Percentiles rank a stretch among this genome's conserved stretches.
These are phyloP conservation scores for Dioscorea dumetorum DNA, from an alignment of 106 monocot genomes.

Conservation along the genomic window DNA sequence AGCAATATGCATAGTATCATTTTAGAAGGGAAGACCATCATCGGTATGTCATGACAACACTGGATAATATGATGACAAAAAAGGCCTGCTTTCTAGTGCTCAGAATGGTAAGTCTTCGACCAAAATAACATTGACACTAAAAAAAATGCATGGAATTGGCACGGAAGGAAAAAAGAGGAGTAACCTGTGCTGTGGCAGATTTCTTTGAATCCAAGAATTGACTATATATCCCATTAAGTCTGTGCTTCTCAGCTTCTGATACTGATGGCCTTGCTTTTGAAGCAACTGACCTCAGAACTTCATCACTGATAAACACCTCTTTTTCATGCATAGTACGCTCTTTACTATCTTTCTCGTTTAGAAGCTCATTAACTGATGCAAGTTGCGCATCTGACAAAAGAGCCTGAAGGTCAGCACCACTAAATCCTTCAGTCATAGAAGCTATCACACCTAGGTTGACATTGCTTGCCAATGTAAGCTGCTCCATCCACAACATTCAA, in stretches of 20 bases:
- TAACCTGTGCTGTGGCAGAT: slow-evolving; percentile 68
- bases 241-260: slow-evolving; percentile 66
- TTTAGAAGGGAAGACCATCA: not conserved
- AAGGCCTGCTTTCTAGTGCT: too few relatives aligned
- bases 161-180: not conserved
- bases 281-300: slow-evolving; percentile 66
- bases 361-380: slow-evolving; percentile 78
- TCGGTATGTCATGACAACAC: not conserved
- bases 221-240: slow-evolving; percentile 61
- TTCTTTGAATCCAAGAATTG: slow-evolving; percentile 82
- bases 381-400: slow-evolving; percentile 90
- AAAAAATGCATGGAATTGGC: not conserved
- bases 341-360: slow-evolving; percentile 38
- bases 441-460: slow-evolving; percentile 62
- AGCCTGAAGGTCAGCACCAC: slow-evolving; percentile 93
- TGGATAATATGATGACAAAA: not conserved
- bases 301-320: slow-evolving; percentile 49
- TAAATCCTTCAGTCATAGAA: slow-evolving; percentile 93
- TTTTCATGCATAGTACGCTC: slow-evolving; percentile 19
- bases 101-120: not conserved
- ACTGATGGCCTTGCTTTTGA: slow-evolving; percentile 78
- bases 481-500: not conserved
- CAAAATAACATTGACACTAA: not conserved
- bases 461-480: slow-evolving; percentile 73
- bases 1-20: not conserved